phyloP scores from a whole-genome alignment of 257 asterid genomes.

The Solanum clarkiae region DNA sequence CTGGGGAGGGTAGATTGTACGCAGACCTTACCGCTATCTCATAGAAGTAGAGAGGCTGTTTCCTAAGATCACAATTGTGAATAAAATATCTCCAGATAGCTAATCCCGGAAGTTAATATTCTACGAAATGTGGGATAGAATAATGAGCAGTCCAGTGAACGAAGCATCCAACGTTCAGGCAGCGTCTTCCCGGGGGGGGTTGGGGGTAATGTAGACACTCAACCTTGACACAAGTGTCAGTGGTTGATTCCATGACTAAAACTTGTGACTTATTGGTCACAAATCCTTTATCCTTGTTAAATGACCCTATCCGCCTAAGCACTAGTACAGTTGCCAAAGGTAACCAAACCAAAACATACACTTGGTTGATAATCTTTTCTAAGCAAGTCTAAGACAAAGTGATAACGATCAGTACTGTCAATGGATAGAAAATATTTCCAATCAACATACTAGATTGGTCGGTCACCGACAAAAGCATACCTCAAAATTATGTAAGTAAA shows the following conservation, averaged over 20 bases:
- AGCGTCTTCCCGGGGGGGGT: background rate
- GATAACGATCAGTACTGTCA: background rate
- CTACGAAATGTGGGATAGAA: background rate
- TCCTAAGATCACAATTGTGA: background rate
- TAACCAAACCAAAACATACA: background rate
- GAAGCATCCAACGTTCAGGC: background rate
- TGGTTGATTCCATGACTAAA: background rate
- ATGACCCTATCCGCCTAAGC: background rate
- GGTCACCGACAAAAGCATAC: conserved; percentile 22
- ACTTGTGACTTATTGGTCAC: background rate
- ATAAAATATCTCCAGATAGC: background rate
- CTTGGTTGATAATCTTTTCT: background rate
- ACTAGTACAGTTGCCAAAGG: background rate
- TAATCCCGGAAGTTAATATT: background rate
- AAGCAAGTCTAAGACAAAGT: background rate
- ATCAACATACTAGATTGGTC: background rate
- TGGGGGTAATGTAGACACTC: background rate
- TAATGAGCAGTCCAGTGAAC: background rate
- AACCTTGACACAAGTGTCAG: background rate
- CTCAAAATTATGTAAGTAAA: conserved; percentile 73
- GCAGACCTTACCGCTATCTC: too few species aligned
- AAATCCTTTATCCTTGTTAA: background rate
- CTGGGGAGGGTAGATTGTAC: too few species aligned
- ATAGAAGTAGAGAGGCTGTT: too few species aligned
- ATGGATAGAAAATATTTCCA: background rate